Conservation (phyloP, 176 grass and related monocot species). For the Bromus sterilis region DNA sequence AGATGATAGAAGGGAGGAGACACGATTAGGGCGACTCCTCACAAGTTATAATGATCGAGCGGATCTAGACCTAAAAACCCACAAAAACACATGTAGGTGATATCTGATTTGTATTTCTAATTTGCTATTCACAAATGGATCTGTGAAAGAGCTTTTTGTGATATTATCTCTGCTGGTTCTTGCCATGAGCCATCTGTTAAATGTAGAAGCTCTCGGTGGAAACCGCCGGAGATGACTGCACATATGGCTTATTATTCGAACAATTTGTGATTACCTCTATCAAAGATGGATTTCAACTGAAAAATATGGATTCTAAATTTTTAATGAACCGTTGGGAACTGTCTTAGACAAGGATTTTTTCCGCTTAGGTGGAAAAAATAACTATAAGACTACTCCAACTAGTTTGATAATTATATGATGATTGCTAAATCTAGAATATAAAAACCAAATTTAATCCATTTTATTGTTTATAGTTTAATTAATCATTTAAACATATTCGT, state of each 20-base stretch:
- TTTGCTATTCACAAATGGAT: background rate
- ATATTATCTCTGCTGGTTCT: no score
- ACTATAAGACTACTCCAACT: no score
- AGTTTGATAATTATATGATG: background rate
- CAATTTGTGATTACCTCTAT: background rate
- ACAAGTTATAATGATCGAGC: background rate
- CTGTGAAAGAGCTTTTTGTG: background rate
- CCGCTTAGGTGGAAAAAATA: background rate
- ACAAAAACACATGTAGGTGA: background rate
- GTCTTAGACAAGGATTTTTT: background rate
- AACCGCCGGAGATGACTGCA: background rate
- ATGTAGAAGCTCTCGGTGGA: background rate
- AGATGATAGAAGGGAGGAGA: background rate
- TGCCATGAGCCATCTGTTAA: background rate
- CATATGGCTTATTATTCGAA: background rate
- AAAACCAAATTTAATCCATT: background rate
- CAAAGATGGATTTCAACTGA: background rate
- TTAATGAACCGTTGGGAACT: background rate
- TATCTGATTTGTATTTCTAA: background rate
- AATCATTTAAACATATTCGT: background rate
- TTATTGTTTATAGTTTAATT: background rate
- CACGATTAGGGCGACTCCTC: background rate
- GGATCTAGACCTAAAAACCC: background rate
- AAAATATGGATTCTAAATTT: no score
- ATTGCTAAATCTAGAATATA: background rate